Conservation (phyloP, 2,329 filamentous ascomycete genomes). For the Penicillium sp. region DNA sequence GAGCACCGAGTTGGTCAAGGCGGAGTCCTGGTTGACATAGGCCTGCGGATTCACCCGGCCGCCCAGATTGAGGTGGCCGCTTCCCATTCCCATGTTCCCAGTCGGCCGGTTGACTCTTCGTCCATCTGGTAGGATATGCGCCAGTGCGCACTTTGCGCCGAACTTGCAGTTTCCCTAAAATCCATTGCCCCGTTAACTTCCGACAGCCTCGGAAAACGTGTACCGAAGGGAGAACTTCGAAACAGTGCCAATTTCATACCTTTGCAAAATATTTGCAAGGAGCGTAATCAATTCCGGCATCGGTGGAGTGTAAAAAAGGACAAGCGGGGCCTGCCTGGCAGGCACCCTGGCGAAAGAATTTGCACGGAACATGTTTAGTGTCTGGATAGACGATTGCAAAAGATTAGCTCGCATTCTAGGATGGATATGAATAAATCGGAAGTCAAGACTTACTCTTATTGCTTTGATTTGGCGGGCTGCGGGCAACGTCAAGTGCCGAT, state of each 20-base stretch:
- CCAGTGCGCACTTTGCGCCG: constrained; percentile 93
- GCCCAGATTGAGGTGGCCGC: constrained; percentile 61
- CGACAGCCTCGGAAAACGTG: neutral
- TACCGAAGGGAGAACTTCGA: neutral
- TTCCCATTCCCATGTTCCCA: constrained; percentile 47
- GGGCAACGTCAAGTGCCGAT: constrained; percentile 46
- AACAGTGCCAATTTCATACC: constrained; percentile 51
- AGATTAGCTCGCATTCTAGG: constrained; percentile 6
- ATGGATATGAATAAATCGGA: neutral
- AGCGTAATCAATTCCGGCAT: constrained; percentile 77
- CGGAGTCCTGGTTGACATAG: constrained; percentile 65
- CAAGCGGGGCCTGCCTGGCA: constrained; percentile 96
- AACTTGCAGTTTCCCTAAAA: constrained; percentile 96
- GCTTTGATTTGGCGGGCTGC: constrained; percentile 47
- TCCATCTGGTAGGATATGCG: constrained; percentile 91
- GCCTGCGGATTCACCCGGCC: constrained; percentile 65
- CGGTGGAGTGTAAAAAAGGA: constrained; percentile 92
- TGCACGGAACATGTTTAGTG: constrained; percentile 96
- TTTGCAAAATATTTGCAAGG: constrained; percentile 99
- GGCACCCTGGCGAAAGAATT: constrained; percentile 95
- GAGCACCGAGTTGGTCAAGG: constrained; percentile 71
- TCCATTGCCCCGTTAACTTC: constrained; percentile 22
- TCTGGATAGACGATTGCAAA: constrained; percentile 52
- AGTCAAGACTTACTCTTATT: constrained; percentile 36
- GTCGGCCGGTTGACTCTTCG: constrained; percentile 78